Percentiles rank a stretch among this genome's conserved stretches.
These are phyloP conservation scores for Chytriomyces sp. DNA, from an alignment of 192 early-diverging fungal species.

Conservation along the genomic window DNA sequence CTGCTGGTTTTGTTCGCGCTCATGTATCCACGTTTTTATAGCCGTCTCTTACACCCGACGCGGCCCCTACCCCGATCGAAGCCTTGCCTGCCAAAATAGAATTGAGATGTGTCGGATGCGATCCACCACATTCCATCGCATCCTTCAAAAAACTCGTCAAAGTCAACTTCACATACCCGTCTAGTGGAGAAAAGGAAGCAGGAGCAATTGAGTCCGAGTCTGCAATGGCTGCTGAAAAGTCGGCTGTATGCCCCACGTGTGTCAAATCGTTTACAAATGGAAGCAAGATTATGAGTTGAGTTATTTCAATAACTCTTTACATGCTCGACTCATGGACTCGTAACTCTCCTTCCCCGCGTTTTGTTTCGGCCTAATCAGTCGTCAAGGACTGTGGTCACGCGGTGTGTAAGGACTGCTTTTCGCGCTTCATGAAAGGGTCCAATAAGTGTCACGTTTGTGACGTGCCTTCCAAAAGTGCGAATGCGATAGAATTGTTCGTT, in stretches of 20 bases:
- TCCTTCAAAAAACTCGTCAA: slow-evolving; percentile 68
- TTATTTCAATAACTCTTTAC: not conserved
- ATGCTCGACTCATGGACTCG: not conserved
- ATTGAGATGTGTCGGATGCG: slow-evolving; percentile 59
- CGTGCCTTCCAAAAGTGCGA: slow-evolving; percentile 64
- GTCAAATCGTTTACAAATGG: slow-evolving; percentile 73
- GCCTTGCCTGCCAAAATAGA: slow-evolving; percentile 58
- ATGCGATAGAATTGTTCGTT: slow-evolving; percentile 65
- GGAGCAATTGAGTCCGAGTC: not conserved
- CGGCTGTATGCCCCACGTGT: slow-evolving; percentile 69
- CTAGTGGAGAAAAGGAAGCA: slow-evolving; percentile 37
- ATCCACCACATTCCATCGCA: slow-evolving; percentile 65
- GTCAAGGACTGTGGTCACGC: slow-evolving; percentile 74
- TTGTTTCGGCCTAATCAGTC: slow-evolving; percentile 32
- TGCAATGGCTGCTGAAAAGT: not conserved
- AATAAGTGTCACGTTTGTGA: slow-evolving; percentile 73
- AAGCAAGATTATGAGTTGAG: slow-evolving; percentile 62
- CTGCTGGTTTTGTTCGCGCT: not conserved
- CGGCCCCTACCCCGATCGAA: slow-evolving; percentile 55
- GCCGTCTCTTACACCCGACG: slow-evolving; percentile 73
- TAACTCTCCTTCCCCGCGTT: not conserved
- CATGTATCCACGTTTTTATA: slow-evolving; percentile 27
- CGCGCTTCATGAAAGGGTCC: slow-evolving; percentile 69
- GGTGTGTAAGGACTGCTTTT: slow-evolving; percentile 66
- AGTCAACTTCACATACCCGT: slow-evolving; percentile 62